phyloP scores from a whole-genome alignment of 1,139 yeast species.

The Taiozyma onychis region DNA sequence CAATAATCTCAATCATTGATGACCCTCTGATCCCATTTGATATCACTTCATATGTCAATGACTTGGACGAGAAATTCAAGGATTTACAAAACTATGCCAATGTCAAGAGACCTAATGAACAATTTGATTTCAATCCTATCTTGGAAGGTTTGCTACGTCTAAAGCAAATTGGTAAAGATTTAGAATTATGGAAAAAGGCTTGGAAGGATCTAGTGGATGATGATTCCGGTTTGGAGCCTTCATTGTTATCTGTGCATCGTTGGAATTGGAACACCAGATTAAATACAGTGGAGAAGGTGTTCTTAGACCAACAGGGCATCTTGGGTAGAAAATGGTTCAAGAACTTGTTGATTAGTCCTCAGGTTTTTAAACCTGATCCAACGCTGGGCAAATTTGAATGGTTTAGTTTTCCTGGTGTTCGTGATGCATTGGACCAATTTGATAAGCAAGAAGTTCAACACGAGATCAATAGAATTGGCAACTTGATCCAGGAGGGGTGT shows the following conservation, averaged over 20 bases:
- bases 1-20: conserved; percentile 57
- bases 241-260: conserved; percentile 61
- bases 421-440: conserved; percentile 55
- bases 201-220: conserved; percentile 45
- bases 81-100: conserved; percentile 45
- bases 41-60: conserved; percentile 42
- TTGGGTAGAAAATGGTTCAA: conserved; percentile 56
- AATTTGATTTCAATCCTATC: conserved; percentile 26
- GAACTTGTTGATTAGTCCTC: conserved; percentile 69
- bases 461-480: conserved; percentile 45
- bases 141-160: conserved; percentile 28
- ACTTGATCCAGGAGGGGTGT: conserved; percentile 29
- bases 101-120: conserved; percentile 13
- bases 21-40: conserved; percentile 74
- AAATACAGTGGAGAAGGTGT: conserved; percentile 48
- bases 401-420: conserved; percentile 70
- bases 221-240: conserved; percentile 51
- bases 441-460: conserved; percentile 43
- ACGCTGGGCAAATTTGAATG: conserved; percentile 37
- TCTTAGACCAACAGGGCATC: conserved; percentile 40
- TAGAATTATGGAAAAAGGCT: conserved; percentile 42
- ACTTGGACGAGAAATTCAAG: conserved; percentile 38
- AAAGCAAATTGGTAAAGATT: conserved; percentile 35
- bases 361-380: conserved; percentile 48
- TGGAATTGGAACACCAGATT: conserved; percentile 77